Conservation (phyloP, 306 rosid species). For the Comarum palustre region DNA sequence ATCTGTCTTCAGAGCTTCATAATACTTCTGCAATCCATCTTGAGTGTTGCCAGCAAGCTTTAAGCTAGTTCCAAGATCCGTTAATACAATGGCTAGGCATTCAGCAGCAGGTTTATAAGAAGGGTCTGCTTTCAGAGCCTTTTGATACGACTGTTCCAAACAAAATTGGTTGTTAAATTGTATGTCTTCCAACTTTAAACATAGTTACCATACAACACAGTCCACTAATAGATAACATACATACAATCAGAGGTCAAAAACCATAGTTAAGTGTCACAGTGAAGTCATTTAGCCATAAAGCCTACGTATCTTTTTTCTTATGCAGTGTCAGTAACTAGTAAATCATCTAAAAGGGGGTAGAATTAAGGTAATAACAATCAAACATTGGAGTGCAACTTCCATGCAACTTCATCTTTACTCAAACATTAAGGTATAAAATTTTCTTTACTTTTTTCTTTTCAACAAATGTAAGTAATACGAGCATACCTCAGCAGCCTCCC, state of each 20-base stretch:
- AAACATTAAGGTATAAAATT: background rate
- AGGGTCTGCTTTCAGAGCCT: slow-evolving; percentile 77
- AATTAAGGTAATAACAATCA: background rate
- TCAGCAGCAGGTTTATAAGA: slow-evolving; percentile 87
- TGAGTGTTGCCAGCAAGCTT: slow-evolving; percentile 95
- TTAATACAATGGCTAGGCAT: slow-evolving; percentile 92
- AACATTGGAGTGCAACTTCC: background rate
- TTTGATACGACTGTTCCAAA: slow-evolving; percentile 86
- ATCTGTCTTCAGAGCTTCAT: slow-evolving; percentile 92
- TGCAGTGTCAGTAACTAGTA: background rate
- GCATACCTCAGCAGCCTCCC: slow-evolving; percentile 96
- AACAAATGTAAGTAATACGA: slow-evolving; percentile 4
- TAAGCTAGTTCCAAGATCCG: slow-evolving; percentile 97
- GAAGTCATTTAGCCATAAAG: background rate
- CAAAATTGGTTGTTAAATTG: slow-evolving; percentile 18
- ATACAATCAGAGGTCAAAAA: background rate
- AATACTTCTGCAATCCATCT: slow-evolving; percentile 96
- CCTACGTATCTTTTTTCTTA: too few species aligned
- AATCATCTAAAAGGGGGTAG: background rate
- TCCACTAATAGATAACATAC: slow-evolving; percentile 1
- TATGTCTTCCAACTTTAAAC: slow-evolving; percentile 4
- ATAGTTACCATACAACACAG: slow-evolving; percentile 12
- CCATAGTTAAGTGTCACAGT: background rate
- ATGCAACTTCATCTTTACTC: background rate
- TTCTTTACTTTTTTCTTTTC: background rate